phyloP scores from a whole-genome alignment of 129 eudicot genomes.

The Artemisia annua region DNA sequence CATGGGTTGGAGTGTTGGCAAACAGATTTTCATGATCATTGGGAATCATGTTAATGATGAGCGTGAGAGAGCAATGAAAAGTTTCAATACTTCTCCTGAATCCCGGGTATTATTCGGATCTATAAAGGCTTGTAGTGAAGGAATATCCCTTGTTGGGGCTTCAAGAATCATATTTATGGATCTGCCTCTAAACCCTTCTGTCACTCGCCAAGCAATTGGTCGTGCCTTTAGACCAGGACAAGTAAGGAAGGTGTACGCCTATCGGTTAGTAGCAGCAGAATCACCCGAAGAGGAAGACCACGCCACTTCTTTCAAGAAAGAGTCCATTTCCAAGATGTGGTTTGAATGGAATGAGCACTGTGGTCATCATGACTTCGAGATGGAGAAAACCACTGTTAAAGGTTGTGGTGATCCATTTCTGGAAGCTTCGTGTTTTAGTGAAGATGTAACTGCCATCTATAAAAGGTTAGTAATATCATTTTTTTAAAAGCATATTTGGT shows the following conservation, averaged over 20 bases:
- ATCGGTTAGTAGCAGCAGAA: constrained; percentile 43
- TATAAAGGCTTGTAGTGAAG: constrained; percentile 53
- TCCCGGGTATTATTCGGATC: constrained; percentile 54
- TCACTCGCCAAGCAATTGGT: constrained; percentile 57
- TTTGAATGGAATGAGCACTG: constrained; percentile 77
- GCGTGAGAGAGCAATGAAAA: constrained; percentile 45
- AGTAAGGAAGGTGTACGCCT: constrained; percentile 37
- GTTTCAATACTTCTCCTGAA: constrained; percentile 42
- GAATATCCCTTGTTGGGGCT: constrained; percentile 61
- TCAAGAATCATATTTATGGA: constrained; percentile 49
- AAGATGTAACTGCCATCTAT: constrained; percentile 54
- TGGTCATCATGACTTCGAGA: constrained; percentile 50
- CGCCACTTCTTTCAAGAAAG: constrained; percentile 67
- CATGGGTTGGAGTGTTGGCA: constrained; percentile 60
- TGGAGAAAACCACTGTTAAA: constrained; percentile 46
- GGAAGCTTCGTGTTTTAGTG: constrained; percentile 54
- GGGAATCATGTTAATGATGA: constrained; percentile 43
- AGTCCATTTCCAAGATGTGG: constrained; percentile 83
- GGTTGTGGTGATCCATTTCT: constrained; percentile 74
- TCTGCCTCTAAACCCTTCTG: constrained; percentile 46
- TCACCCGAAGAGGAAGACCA: constrained; percentile 57
- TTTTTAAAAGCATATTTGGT: not conserved
- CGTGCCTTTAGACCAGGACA: constrained; percentile 59
- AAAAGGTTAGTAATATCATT: constrained; percentile 50
- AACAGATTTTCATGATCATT: constrained; percentile 49